Conservation (phyloP, 192 early-diverging fungal genomes). For the Spizellomyces punctatus region DNA sequence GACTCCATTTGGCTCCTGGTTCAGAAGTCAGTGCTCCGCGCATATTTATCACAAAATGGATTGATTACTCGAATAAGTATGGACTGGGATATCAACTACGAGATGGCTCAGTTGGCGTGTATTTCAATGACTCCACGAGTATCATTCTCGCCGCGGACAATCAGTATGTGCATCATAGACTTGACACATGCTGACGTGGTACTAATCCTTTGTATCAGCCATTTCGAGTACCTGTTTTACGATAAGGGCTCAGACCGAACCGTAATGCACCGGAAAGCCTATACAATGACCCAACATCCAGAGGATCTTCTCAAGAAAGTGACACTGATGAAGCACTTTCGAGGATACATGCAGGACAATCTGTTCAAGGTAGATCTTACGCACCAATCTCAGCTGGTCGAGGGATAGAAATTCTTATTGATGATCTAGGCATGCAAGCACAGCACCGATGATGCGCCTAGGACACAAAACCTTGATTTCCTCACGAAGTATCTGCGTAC, state of each 20-base stretch:
- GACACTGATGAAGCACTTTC: slow-evolving; percentile 58
- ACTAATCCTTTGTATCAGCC: slow-evolving; percentile 14
- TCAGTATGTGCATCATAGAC: slow-evolving; percentile 39
- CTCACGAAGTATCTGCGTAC: slow-evolving; percentile 71
- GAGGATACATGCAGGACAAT: slow-evolving; percentile 64
- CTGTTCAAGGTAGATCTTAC: slow-evolving; percentile 41
- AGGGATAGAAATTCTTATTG: not conserved
- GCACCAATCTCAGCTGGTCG: not conserved
- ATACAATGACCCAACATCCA: slow-evolving; percentile 50
- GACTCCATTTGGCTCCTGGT: not conserved
- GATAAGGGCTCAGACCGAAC: slow-evolving; percentile 22
- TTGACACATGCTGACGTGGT: no score
- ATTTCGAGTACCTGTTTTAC: slow-evolving; percentile 52
- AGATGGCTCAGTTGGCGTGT: slow-evolving; percentile 80
- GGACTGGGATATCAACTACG: slow-evolving; percentile 87
- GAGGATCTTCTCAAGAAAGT: slow-evolving; percentile 62
- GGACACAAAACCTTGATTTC: slow-evolving; percentile 37
- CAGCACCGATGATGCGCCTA: not conserved
- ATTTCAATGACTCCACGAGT: slow-evolving; percentile 88
- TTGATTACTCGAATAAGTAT: slow-evolving; percentile 82
- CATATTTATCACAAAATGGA: slow-evolving; percentile 86
- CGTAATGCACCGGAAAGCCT: slow-evolving; percentile 40
- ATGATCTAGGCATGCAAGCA: not conserved
- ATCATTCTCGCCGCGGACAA: slow-evolving; percentile 64
- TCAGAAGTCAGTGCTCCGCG: slow-evolving; percentile 17